A percentile compares a stretch with the other conserved stretches of the same genome.
Evolutionary conservation across 1,284 basidiomycete species (phyloP).

Genomic region (Trichosporon sp.): DNA sequence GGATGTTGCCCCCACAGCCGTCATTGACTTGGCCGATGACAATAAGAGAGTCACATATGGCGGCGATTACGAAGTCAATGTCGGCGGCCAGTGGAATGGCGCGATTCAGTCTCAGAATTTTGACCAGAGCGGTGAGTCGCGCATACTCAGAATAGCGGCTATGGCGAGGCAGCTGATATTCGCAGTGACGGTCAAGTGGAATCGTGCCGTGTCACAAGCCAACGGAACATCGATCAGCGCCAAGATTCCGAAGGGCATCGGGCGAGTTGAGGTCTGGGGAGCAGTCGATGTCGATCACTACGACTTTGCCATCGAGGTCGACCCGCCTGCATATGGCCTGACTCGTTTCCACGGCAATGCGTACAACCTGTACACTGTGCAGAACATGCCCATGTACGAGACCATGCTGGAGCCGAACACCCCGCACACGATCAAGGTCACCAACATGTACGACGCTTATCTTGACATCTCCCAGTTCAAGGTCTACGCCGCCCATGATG

Average conservation of each 20-base stretch:
- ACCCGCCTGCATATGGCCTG: neutral
- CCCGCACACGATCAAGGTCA: neutral
- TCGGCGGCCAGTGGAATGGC: too few relatives aligned
- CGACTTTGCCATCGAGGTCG: neutral
- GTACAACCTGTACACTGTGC: neutral
- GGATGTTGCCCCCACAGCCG: too few relatives aligned
- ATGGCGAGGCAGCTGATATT: neutral
- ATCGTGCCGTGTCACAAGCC: neutral
- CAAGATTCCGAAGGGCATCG: neutral
- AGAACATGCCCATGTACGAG: neutral
- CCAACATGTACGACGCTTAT: neutral
- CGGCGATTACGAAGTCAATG: too few relatives aligned
- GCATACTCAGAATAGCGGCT: too few relatives aligned
- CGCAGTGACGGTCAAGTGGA: neutral
- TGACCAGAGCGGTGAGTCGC: too few relatives aligned
- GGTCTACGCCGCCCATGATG: neutral
- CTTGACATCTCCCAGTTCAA: neutral
- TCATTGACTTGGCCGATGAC: too few relatives aligned
- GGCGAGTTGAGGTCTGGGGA: neutral
- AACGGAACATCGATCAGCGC: neutral
- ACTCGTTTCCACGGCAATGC: neutral
- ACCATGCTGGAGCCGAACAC: neutral
- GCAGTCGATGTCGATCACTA: neutral
- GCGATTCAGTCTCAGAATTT: too few relatives aligned
- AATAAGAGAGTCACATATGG: too few relatives aligned